Evolutionary conservation across 345 rosid species (phyloP), one percentile per base, ranked within the genome.

Genomic region (Fremontodendron californicum): DNA sequence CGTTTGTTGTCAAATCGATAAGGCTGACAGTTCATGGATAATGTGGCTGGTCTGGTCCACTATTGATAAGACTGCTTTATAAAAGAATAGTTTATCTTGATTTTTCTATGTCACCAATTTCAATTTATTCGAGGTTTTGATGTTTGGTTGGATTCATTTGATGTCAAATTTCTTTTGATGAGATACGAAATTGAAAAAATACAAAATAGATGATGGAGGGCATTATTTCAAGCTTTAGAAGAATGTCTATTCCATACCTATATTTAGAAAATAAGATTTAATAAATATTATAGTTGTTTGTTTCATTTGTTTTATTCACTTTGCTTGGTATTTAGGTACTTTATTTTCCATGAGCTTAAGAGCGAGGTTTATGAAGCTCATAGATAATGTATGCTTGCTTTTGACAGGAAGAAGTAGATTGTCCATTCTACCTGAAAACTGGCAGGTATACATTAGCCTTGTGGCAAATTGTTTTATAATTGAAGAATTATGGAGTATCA

Each of bases 401-500:
- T 48, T 80, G n/a, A 72, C 87, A 95, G 99, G 96, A 89, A 60
- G 99, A 94, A 88, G 88, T 77, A 79, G 97, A 93, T 82, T 94
- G 99, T 75, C 98, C 98, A 67, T 95, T 95, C 86, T 93, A 95
- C 84, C 78, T 93, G 81, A 93, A 93, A 90, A 95, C 96, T 45
- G 97, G 98, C 83, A 95, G 98, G 99, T 95, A 81, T 83, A 71
- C 80, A 66, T 64, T 46, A 61, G 45, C 33, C 77, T 64, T 18
- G 15, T 49, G 5, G 11, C 77, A 45, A 66, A 49, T 52, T 52
- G 64, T 73, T 73, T 37, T 35, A 35, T 37, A 21, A 55, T 55
- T 25, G 31, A 55, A 31, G 43, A 71, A 71, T 31, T 6, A 62
- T 75, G 45, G 71, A 15, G 35, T 75, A 15, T 9, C 16, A 57